Conservation (phyloP, 2,329 filamentous ascomycete genomes). For the Ustulina deusta region DNA sequence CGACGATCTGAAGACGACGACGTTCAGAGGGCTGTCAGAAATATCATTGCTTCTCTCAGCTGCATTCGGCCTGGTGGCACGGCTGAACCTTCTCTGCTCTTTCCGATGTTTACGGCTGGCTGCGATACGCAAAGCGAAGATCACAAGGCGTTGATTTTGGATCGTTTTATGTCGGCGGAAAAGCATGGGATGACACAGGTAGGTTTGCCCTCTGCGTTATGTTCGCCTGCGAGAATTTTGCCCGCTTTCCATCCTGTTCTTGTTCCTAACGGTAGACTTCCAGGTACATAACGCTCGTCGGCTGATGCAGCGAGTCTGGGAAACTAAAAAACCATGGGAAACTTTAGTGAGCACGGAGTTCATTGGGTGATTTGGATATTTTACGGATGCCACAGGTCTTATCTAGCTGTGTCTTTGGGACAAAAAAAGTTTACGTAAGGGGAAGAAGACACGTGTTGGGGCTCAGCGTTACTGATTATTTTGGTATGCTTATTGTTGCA, state of each 20-base stretch:
- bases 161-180: slow-evolving; percentile 75
- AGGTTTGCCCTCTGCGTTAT: slow-evolving; percentile 41
- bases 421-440: slow-evolving; percentile 2
- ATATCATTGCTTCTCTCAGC: slow-evolving; percentile 72
- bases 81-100: slow-evolving; percentile 80
- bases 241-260: neutral
- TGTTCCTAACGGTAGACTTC: slow-evolving; percentile 35
- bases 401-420: slow-evolving; percentile 21
- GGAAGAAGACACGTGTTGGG: neutral
- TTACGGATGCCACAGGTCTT: slow-evolving; percentile 23
- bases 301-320: slow-evolving; percentile 77
- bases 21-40: slow-evolving; percentile 72
- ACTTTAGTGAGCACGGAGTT: slow-evolving; percentile 75
- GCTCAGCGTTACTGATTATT: neutral
- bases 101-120: slow-evolving; percentile 86
- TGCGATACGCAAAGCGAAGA: slow-evolving; percentile 73
- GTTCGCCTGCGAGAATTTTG: neutral
- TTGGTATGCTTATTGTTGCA: slow-evolving; percentile 14
- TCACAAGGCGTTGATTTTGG: slow-evolving; percentile 71
- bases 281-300: slow-evolving; percentile 70
- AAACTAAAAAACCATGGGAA: slow-evolving; percentile 76
- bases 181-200: slow-evolving; percentile 82
- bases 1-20: slow-evolving; percentile 67
- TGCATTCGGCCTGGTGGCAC: slow-evolving; percentile 74
- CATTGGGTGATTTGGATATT: slow-evolving; percentile 64